phyloP scores from a whole-genome alignment of 305 asterid genomes.

The Fraxinus nigra region DNA sequence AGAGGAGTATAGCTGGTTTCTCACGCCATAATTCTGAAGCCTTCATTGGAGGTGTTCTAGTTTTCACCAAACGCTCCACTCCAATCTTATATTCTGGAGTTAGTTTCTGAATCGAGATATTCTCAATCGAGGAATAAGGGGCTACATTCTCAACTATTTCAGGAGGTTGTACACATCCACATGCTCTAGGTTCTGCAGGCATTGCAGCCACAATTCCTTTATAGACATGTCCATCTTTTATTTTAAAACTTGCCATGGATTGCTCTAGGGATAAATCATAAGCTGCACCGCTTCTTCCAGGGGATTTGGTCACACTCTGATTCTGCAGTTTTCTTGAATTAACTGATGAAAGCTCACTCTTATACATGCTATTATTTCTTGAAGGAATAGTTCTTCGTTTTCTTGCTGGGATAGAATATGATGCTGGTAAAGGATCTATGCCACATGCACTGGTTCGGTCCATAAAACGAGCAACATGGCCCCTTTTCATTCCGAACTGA shows the following conservation, averaged over 20 bases:
- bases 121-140: slow-evolving; percentile 63
- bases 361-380: slow-evolving; percentile 43
- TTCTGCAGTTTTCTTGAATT: slow-evolving; percentile 30
- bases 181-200: slow-evolving; percentile 75
- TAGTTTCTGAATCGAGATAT: slow-evolving; percentile 62
- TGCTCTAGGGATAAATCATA: slow-evolving; percentile 47
- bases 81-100: slow-evolving; percentile 76
- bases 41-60: slow-evolving; percentile 70
- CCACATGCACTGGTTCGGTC: slow-evolving; percentile 44
- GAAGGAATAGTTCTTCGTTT: slow-evolving; percentile 32
- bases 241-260: slow-evolving; percentile 64
- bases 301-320: slow-evolving; percentile 35
- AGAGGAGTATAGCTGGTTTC: slow-evolving; percentile 69
- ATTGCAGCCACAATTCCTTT: slow-evolving; percentile 75
- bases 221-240: slow-evolving; percentile 62
- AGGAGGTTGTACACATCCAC: slow-evolving; percentile 78
- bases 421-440: slow-evolving; percentile 35
- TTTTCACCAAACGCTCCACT: slow-evolving; percentile 59
- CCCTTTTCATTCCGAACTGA: slow-evolving; percentile 67
- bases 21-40: slow-evolving; percentile 79
- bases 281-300: slow-evolving; percentile 31
- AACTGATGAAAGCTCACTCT: slow-evolving; percentile 29
- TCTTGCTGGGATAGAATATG: slow-evolving; percentile 41
- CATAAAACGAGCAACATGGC: slow-evolving; percentile 71
- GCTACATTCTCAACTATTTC: slow-evolving; percentile 60